Conservation (phyloP, 2,329 filamentous ascomycete genomes). For the Amauroascus niger region DNA sequence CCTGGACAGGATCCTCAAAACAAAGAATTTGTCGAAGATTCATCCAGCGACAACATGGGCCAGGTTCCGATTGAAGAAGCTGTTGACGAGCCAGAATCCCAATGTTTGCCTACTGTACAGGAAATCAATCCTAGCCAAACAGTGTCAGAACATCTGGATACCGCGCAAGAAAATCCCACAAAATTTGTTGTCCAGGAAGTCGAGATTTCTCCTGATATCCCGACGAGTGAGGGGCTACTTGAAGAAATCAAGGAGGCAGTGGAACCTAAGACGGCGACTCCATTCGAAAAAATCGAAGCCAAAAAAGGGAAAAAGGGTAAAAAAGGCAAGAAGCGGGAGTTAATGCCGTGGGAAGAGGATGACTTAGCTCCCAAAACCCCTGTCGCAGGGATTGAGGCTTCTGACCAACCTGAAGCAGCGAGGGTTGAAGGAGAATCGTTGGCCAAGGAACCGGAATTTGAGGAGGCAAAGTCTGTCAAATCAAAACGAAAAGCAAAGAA, state of each 20-base stretch:
- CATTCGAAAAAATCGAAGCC: not conserved
- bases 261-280: not conserved
- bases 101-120: not conserved
- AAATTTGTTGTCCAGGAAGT: not conserved
- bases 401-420: not conserved
- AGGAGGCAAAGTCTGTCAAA: slow-evolving; percentile 16
- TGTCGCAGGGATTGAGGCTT: not conserved
- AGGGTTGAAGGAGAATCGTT: slow-evolving; percentile 6
- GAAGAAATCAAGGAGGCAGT: not conserved
- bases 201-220: not conserved
- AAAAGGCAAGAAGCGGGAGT: slow-evolving; percentile 2
- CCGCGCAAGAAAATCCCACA: not conserved
- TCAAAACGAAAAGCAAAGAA: slow-evolving; percentile 34
- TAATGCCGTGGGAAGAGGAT: slow-evolving; percentile 1
- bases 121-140: not conserved
- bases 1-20: not conserved
- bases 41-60: not conserved
- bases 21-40: not conserved
- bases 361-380: not conserved
- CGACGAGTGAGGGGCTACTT: not conserved
- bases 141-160: not conserved
- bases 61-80: not conserved
- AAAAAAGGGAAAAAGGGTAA: slow-evolving; percentile 3
- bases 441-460: slow-evolving; percentile 16
- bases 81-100: not conserved